phyloP scores from a whole-genome alignment of 345 rosid genomes.

The Bruguiera sexangula region DNA sequence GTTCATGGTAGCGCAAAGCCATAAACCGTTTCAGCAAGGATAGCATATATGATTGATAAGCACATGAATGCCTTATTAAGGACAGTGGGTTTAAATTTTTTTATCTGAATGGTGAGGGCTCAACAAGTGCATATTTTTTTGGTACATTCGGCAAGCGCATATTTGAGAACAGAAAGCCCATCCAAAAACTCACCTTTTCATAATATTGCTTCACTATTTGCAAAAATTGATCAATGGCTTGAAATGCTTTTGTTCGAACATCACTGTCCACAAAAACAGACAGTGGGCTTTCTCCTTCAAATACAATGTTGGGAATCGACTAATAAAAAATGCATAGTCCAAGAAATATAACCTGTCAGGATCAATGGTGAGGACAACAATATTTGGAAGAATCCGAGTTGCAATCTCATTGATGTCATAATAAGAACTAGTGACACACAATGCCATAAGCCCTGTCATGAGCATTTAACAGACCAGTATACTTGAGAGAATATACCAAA shows the following conservation, averaged over 20 bases:
- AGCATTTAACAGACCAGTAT: slow-evolving; percentile 15
- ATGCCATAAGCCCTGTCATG: slow-evolving; percentile 82
- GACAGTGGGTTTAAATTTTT: too few species aligned
- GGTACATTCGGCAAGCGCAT: not conserved
- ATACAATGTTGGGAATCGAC: slow-evolving; percentile 1
- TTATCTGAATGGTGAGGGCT: not conserved
- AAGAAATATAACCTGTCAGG: slow-evolving; percentile 66
- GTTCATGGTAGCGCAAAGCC: too few species aligned
- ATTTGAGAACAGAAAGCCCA: slow-evolving; percentile 5
- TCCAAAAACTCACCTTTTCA: slow-evolving; percentile 55
- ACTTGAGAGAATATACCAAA: not conserved
- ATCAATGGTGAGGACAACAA: slow-evolving; percentile 87
- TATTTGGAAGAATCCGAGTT: slow-evolving; percentile 83
- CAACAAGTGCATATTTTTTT: not conserved
- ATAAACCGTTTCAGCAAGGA: too few species aligned
- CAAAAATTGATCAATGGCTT: slow-evolving; percentile 90
- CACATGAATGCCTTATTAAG: too few species aligned
- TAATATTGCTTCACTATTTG: slow-evolving; percentile 75
- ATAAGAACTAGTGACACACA: slow-evolving; percentile 89
- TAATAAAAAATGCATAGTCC: not conserved
- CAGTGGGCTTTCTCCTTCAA: slow-evolving; percentile 7
- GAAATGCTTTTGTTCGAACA: slow-evolving; percentile 90
- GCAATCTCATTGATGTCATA: slow-evolving; percentile 89
- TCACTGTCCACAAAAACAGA: slow-evolving; percentile 54
- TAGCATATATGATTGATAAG: too few species aligned